Evolutionary conservation across 179 eudicot species (phyloP), one percentile per base, ranked within the genome.

Genomic region (Actinidia chinensis): DNA sequence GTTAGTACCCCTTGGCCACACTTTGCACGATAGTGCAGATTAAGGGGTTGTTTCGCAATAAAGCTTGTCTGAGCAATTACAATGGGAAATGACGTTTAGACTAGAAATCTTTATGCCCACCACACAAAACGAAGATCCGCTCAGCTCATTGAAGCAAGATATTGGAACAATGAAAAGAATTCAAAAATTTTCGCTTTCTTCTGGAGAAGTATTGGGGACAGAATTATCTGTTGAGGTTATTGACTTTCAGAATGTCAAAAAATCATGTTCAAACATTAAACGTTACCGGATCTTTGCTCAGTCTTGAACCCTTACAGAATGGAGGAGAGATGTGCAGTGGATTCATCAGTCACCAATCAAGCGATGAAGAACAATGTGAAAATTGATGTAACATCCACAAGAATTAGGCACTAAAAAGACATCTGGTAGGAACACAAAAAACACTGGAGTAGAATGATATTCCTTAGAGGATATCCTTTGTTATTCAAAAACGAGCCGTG

Each of bases 181-280:
- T 47, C n/a, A 20, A 14, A 14, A 78, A 44, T 40, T 56, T 68
- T 14, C 43, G 46, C 50, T 6, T 69, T 56, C 75, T 78, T 69
- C 75, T 15, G 80, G 80, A 23, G n/a, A 56, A 78, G 68, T 68
- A 69, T 20, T 78, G 68, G 75, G n/a, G 13, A 68, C 22, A 6
- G 2, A 14, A 6, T 22, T 69, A 25, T 58, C 55, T 25, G 52
- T 78, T 6, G 14, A 78, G 58, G 46, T 58, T 15, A 8, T 68
- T 68, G 28, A 43, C 6, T 18, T 9, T 43, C 71, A 68, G 17
- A 44, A 68, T 68, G 51, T 23, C 8, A 7, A 20, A 28, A 65
- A 8, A 15, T 65, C 9, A 6, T 40, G 6, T 14, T 43, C 52
- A n/a, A 68, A 2, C n/a, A n/a, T n/a, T n/a, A n/a, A n/a, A n/a